Conservation (phyloP, 768 basidiomycete genomes). For the Udeniomyces megalosporus region DNA sequence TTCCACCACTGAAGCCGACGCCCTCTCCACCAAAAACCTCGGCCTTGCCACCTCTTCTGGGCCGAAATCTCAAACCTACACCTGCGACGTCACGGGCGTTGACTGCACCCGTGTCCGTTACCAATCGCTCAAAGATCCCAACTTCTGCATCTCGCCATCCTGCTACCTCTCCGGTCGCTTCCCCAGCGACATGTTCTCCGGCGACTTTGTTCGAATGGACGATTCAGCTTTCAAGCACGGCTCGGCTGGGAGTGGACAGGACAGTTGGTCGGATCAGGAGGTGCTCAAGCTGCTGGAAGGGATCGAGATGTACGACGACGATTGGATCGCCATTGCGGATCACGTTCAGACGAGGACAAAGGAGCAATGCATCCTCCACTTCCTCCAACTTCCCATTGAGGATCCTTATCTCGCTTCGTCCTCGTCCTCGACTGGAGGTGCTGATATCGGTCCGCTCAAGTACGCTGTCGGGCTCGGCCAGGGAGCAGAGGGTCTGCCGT, state of each 20-base stretch:
- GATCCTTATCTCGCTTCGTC: slow-evolving; percentile 53
- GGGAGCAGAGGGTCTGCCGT: slow-evolving; percentile 44
- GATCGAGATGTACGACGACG: slow-evolving; percentile 95
- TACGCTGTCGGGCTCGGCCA: slow-evolving; percentile 35
- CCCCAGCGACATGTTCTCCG: slow-evolving; percentile 87
- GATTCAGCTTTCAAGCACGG: slow-evolving; percentile 31
- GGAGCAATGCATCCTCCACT: slow-evolving; percentile 89
- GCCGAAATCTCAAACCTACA: slow-evolving; percentile 35
- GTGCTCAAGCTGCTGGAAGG: slow-evolving; percentile 77
- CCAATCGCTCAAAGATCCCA: slow-evolving; percentile 71
- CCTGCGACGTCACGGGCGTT: slow-evolving; percentile 86
- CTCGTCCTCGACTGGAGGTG: slow-evolving; percentile 32
- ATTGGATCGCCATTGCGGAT: slow-evolving; percentile 82
- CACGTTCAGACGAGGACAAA: slow-evolving; percentile 72
- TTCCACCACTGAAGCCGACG: slow-evolving; percentile 48
- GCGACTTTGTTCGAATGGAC: slow-evolving; percentile 77
- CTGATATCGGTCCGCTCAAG: slow-evolving; percentile 54
- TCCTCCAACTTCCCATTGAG: slow-evolving; percentile 90
- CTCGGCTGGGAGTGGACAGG: slow-evolving; percentile 31
- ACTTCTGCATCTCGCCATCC: slow-evolving; percentile 72
- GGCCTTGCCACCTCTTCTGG: slow-evolving; percentile 35
- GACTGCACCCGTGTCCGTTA: slow-evolving; percentile 82
- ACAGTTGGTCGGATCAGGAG: slow-evolving; percentile 83
- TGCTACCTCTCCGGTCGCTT: slow-evolving; percentile 96
- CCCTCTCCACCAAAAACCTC: slow-evolving; percentile 39